phyloP scores from a whole-genome alignment of 345 rosid genomes.

The Linum lewisii region DNA sequence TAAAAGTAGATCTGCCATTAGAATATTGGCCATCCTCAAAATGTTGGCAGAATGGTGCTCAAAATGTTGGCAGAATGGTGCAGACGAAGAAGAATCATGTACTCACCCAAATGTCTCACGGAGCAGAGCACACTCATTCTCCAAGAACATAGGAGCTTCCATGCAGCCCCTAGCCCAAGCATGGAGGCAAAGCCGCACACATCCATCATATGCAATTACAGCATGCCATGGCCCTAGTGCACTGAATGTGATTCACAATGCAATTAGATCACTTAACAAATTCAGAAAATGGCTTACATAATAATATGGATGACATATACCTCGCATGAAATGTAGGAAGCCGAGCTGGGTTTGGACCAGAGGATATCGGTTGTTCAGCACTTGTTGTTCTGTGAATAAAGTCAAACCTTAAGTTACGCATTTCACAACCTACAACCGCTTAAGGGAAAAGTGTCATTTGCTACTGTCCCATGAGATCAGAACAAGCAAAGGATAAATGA shows the following conservation, averaged over 20 bases:
- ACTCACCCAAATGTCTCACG: slow-evolving; percentile 61
- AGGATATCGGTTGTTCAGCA: slow-evolving; percentile 43
- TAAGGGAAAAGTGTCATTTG: too few species aligned
- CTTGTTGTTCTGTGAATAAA: slow-evolving; percentile 35
- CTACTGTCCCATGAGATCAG: too few species aligned
- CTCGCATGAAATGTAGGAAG: slow-evolving; percentile 91
- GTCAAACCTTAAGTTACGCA: neutral
- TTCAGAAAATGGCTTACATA: neutral
- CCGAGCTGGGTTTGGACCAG: slow-evolving; percentile 56
- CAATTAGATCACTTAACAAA: neutral
- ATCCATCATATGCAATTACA: slow-evolving; percentile 91
- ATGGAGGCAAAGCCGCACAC: slow-evolving; percentile 93
- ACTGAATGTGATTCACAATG: slow-evolving; percentile 27
- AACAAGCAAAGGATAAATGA: too few species aligned
- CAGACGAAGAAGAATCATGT: neutral
- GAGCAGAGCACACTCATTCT: slow-evolving; percentile 79
- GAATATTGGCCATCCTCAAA: neutral
- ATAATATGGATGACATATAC: slow-evolving; percentile 15
- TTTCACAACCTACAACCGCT: neutral
- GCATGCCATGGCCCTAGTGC: slow-evolving; percentile 96
- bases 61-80: neutral
- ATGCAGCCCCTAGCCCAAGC: slow-evolving; percentile 98
- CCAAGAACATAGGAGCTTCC: slow-evolving; percentile 96
- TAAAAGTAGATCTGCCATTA: neutral
- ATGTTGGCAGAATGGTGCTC: neutral